Evolutionary conservation across 169 alveolate species (phyloP).

Genomic region (Plasmodium reichenowi): DNA sequence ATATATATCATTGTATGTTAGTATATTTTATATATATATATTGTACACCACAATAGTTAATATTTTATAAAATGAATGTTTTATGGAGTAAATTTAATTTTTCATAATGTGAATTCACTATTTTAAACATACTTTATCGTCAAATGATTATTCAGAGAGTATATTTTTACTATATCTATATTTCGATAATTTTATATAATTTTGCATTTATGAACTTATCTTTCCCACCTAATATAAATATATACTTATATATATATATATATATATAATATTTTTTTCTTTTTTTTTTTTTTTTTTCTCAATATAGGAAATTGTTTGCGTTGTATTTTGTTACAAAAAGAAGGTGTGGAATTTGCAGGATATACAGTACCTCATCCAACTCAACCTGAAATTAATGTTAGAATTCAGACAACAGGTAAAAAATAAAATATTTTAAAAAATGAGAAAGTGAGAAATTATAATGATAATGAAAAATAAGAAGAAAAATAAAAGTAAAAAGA

Average conservation of each 20-base stretch:
- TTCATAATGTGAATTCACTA: too few relatives aligned
- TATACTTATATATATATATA: background rate
- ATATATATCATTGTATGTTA: constrained; percentile 8
- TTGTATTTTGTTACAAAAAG: constrained; percentile 83
- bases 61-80: too few relatives aligned
- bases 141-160: too few relatives aligned
- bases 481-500: too few relatives aligned
- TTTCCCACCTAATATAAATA: background rate
- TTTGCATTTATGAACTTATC: background rate
- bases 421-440: background rate
- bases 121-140: too few relatives aligned
- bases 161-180: too few relatives aligned
- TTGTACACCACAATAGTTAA: too few relatives aligned
- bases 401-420: constrained; percentile 90
- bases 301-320: constrained; percentile 83
- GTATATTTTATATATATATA: background rate
- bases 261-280: background rate
- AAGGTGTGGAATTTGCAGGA: constrained; percentile 90
- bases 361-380: constrained; percentile 91
- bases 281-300: background rate
- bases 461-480: too few relatives aligned
- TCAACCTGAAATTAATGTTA: constrained; percentile 85
- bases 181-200: too few relatives aligned
- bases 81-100: too few relatives aligned
- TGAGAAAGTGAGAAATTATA: too few relatives aligned